These are phyloP conservation scores for Tetrahymena elliotti DNA, from an alignment of 73 alveolate genomes.

Conservation along the genomic window DNA sequence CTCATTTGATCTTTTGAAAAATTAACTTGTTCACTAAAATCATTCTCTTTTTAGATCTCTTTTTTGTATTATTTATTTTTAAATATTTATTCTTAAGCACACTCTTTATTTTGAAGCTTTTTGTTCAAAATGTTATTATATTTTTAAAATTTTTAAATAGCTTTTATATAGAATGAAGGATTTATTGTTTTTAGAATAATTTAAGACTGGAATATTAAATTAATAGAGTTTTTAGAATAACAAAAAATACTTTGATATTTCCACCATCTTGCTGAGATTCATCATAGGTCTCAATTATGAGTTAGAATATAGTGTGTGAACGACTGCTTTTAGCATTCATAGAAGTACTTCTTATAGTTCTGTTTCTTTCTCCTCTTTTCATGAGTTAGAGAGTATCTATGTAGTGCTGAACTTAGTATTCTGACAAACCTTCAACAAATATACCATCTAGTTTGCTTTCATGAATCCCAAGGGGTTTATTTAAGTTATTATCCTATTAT, in stretches of 20 bases:
- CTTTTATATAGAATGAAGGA: too few relatives aligned
- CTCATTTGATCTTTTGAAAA: too few relatives aligned
- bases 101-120: too few relatives aligned
- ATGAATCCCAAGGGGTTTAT: slow-evolving; percentile 18
- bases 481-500: slow-evolving; percentile 16
- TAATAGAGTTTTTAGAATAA: background rate
- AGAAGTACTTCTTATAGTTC: slow-evolving; percentile 64
- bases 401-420: slow-evolving; percentile 55
- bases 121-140: too few relatives aligned
- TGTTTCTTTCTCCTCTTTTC: slow-evolving; percentile 65
- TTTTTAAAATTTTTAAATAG: too few relatives aligned
- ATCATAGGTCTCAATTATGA: slow-evolving; percentile 49
- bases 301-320: slow-evolving; percentile 64
- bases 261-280: slow-evolving; percentile 48
- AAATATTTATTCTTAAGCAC: too few relatives aligned
- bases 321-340: slow-evolving; percentile 60
- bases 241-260: slow-evolving; percentile 10
- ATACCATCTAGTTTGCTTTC: slow-evolving; percentile 39
- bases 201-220: too few relatives aligned
- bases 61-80: too few relatives aligned
- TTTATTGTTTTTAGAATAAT: too few relatives aligned
- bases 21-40: too few relatives aligned
- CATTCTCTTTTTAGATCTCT: too few relatives aligned
- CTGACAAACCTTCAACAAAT: slow-evolving; percentile 58
- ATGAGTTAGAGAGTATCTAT: slow-evolving; percentile 58